A percentile compares a stretch with the other conserved stretches of the same genome.
Conservation (phyloP, 148 eudicot species). For the Vaccinium macrocarpon region DNA sequence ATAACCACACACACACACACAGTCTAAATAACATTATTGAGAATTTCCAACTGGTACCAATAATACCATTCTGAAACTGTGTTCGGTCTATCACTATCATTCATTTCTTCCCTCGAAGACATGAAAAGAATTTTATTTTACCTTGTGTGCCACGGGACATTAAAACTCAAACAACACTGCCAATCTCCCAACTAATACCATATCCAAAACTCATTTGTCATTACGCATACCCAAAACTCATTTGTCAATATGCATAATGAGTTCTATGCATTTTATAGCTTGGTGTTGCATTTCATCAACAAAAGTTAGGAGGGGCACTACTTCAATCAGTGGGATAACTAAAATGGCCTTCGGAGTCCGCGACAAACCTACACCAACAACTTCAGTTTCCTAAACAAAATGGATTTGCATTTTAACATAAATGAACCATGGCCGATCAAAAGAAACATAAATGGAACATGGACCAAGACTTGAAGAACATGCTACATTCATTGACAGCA, state of each 20-base stretch:
- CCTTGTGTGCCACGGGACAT: neutral
- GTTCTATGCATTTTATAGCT: neutral
- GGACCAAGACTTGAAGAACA: neutral
- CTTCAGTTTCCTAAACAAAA: neutral
- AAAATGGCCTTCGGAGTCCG: neutral
- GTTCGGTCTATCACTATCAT: neutral
- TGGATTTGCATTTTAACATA: neutral
- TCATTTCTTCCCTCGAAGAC: neutral
- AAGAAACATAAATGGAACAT: neutral
- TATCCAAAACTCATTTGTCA: neutral
- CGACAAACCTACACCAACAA: neutral
- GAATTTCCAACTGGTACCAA: neutral
- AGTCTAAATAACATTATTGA: neutral
- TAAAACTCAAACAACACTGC: neutral
- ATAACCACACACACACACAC: no score
- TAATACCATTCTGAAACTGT: neutral
- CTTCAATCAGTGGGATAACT: neutral
- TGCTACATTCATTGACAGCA: neutral
- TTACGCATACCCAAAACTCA: neutral
- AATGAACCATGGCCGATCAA: no score
- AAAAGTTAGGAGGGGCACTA: neutral
- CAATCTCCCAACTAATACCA: neutral
- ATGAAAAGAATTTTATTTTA: no score
- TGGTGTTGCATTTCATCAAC: no score
- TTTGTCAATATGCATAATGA: neutral